phyloP scores from a whole-genome alignment of 441 rosid genomes.

The Adansonia rubrostipa region DNA sequence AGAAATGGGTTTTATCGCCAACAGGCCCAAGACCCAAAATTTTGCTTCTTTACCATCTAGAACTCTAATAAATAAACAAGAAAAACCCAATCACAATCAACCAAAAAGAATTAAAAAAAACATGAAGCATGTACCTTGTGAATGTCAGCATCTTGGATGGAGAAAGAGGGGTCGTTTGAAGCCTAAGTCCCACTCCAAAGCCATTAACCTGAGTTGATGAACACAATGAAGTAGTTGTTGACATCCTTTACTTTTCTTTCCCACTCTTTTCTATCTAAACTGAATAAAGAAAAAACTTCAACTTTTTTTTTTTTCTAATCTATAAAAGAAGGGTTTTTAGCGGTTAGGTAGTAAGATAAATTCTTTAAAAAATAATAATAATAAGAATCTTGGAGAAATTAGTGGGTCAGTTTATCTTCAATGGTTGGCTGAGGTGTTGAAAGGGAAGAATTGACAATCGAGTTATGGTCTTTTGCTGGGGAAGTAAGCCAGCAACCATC shows the following conservation, averaged over 20 bases:
- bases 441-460: not conserved
- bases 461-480: not conserved
- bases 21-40: conserved; percentile 2
- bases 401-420: conserved; percentile 14
- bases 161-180: conserved; percentile 41
- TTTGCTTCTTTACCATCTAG: not conserved
- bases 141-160: conserved; percentile 47
- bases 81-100: conserved; percentile 17
- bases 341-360: conserved; percentile 39
- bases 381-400: conserved; percentile 28
- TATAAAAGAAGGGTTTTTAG: not conserved
- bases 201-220: conserved; percentile 65
- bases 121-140: conserved; percentile 41
- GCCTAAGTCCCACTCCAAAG: conserved; percentile 44
- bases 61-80: not conserved
- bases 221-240: conserved; percentile 60
- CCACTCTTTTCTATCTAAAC: not conserved
- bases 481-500: not conserved
- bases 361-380: too few relatives aligned
- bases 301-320: not conserved
- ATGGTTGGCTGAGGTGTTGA: conserved; percentile 13
- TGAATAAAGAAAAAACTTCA: not conserved
- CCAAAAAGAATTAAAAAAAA: not conserved
- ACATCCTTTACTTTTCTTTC: conserved; percentile 34
- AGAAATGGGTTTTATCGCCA: conserved; percentile 19